These are phyloP conservation scores for Zoysia pacifica DNA, from an alignment of 176 grass and related monocot species.

Conservation along the genomic window DNA sequence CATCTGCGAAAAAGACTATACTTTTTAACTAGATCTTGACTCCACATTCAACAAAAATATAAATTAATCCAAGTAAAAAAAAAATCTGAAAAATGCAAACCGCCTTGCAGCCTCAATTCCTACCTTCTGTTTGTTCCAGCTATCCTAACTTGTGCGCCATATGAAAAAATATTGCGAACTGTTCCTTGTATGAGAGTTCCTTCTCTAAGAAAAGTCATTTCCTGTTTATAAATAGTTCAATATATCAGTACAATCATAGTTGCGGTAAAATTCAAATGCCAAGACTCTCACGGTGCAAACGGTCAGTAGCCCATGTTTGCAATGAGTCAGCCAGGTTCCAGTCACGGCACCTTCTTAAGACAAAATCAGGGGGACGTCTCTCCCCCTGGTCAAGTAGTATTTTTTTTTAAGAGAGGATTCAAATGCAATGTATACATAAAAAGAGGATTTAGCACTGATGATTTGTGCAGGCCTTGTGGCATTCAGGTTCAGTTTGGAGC, in stretches of 20 bases:
- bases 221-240: slow-evolving; percentile 45
- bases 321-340: too few relatives aligned
- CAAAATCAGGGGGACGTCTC: too few relatives aligned
- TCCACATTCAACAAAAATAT: neutral
- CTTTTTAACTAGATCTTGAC: neutral
- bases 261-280: neutral
- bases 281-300: too few relatives aligned
- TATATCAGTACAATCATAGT: slow-evolving; percentile 1
- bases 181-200: slow-evolving; percentile 84
- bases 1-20: slow-evolving; percentile 1
- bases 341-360: too few relatives aligned
- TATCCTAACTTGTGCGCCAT: slow-evolving; percentile 79
- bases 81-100: neutral
- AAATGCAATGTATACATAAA: neutral
- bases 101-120: neutral
- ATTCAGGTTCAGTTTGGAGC: neutral
- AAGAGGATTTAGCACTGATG: neutral
- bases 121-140: slow-evolving; percentile 78
- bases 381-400: too few relatives aligned
- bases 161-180: slow-evolving; percentile 70
- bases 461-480: neutral
- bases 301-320: too few relatives aligned
- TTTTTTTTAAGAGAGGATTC: too few relatives aligned
- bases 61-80: slow-evolving; percentile 7
- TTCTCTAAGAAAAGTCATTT: slow-evolving; percentile 78